Percentiles rank a stretch among this genome's conserved stretches.
These are phyloP conservation scores for Selaginella moellendorffii DNA, from an alignment of 75 land plant genomes.

Conservation along the genomic window DNA sequence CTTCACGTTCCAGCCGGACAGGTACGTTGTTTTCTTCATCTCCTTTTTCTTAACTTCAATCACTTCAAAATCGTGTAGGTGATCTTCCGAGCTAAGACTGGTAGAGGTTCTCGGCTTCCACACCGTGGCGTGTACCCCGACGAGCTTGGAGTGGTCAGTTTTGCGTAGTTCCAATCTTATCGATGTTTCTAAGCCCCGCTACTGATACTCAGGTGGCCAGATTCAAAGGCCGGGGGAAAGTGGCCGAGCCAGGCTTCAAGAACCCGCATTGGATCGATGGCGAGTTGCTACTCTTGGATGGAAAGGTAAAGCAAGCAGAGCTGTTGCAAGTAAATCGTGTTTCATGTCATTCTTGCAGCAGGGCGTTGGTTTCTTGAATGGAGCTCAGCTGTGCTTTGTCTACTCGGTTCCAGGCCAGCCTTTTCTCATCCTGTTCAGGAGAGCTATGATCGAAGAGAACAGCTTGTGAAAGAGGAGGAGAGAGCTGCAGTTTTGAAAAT, in stretches of 20 bases:
- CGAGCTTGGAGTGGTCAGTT: conserved; percentile 1
- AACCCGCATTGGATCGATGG: conserved; percentile 13
- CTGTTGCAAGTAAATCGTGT: too few relatives aligned
- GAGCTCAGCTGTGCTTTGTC: conserved; percentile 85
- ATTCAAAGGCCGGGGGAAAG: conserved; percentile 13
- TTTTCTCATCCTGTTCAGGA: conserved; percentile 70
- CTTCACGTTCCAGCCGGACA: conserved; percentile 6
- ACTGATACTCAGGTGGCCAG: conserved; percentile 11
- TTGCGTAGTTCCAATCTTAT: too few relatives aligned
- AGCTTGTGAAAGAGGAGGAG: not conserved
- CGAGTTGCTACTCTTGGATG: conserved; percentile 13
- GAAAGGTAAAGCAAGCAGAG: conserved; percentile 17
- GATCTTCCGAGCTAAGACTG: conserved; percentile 4
- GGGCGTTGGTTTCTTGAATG: conserved; percentile 51
- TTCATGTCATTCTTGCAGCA: conserved; percentile 11
- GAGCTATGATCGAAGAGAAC: not conserved
- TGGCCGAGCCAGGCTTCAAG: conserved; percentile 10
- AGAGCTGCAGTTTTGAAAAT: not conserved
- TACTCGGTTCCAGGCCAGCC: conserved; percentile 74
- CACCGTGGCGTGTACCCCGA: conserved; percentile 1
- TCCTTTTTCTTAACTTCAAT: too few relatives aligned
- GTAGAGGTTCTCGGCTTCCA: not conserved
- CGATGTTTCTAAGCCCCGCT: too few relatives aligned
- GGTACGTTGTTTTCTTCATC: not conserved
- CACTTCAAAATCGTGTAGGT: too few relatives aligned